Conservation (phyloP, 2,329 filamentous ascomycete species). For the Fusarium albosuccineum region DNA sequence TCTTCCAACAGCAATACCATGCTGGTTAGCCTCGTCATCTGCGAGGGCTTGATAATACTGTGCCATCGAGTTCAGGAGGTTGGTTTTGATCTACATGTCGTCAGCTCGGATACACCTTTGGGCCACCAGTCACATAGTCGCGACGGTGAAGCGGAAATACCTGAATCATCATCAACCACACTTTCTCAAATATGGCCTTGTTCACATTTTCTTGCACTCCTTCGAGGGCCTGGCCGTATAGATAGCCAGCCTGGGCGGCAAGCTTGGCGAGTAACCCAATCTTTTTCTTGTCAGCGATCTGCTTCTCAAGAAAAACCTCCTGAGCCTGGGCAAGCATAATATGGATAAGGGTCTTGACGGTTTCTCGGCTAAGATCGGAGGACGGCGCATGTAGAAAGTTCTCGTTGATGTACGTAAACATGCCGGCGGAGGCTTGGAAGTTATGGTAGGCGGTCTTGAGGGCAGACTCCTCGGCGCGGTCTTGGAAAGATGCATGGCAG, state of each 20-base stretch:
- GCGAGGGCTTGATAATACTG: conserved; percentile 95
- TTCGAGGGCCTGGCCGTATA: conserved; percentile 90
- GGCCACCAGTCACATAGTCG: neutral
- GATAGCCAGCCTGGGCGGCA: conserved; percentile 87
- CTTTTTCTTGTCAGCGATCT: conserved; percentile 93
- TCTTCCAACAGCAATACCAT: conserved; percentile 86
- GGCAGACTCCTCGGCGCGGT: conserved; percentile 89
- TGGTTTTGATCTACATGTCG: conserved; percentile 76
- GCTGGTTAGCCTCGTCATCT: conserved; percentile 88
- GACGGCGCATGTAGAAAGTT: conserved; percentile 98
- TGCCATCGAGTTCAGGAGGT: conserved; percentile 85
- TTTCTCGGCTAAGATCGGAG: conserved; percentile 94
- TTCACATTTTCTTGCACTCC: conserved; percentile 93
- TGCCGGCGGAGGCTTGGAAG: conserved; percentile 96
- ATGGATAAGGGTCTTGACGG: conserved; percentile 92
- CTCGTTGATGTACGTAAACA: conserved; percentile 99
- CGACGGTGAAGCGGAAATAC: conserved; percentile 57
- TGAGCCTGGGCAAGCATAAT: conserved; percentile 96
- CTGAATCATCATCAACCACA: conserved; percentile 88
- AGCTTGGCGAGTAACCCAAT: conserved; percentile 91
- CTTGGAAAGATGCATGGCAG: conserved; percentile 93
- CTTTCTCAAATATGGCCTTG: conserved; percentile 92
- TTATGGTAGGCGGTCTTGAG: conserved; percentile 98
- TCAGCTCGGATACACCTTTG: conserved; percentile 26
- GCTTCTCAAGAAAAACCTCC: conserved; percentile 97